Percentiles rank a stretch among this genome's conserved stretches.
Evolutionary conservation across 306 rosid species (phyloP).

Genomic region (Trichosanthes truncata): DNA sequence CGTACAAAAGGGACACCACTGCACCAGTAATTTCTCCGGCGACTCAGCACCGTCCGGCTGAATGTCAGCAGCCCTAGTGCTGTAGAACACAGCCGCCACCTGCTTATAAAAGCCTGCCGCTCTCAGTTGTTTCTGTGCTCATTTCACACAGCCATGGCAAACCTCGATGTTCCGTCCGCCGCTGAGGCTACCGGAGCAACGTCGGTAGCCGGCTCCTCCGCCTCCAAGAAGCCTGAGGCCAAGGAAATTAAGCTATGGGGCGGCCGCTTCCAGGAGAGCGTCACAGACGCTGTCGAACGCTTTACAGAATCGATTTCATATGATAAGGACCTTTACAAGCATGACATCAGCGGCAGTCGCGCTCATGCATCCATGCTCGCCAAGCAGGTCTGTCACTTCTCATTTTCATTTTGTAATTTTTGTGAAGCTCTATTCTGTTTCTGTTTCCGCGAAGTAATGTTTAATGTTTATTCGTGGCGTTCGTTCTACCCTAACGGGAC

Average conservation of each 20-base stretch:
- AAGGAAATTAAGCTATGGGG: slow-evolving; percentile 95
- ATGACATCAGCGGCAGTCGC: slow-evolving; percentile 72
- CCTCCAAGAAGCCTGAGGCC: slow-evolving; percentile 6
- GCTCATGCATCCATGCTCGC: slow-evolving; percentile 98
- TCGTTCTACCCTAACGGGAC: not conserved
- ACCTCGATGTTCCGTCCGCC: not conserved
- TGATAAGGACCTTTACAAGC: slow-evolving; percentile 73
- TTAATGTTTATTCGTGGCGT: not conserved
- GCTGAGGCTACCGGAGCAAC: not conserved
- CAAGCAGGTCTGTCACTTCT: slow-evolving; percentile 38
- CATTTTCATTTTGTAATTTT: not conserved
- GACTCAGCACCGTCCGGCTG: not conserved
- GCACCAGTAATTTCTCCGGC: not conserved
- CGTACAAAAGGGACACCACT: not conserved
- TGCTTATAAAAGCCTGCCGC: not conserved
- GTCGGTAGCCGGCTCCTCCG: not conserved
- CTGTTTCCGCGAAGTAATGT: not conserved
- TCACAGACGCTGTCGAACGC: slow-evolving; percentile 80
- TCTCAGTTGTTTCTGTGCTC: not conserved
- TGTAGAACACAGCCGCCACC: not conserved
- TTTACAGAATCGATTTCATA: slow-evolving; percentile 86
- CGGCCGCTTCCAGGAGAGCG: slow-evolving; percentile 79
- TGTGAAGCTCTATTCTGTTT: not conserved
- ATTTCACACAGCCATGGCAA: slow-evolving; percentile 3
- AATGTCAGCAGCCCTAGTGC: not conserved